Conservation (phyloP, 2,329 filamentous ascomycete genomes). For the Drechmeria coniospora region DNA sequence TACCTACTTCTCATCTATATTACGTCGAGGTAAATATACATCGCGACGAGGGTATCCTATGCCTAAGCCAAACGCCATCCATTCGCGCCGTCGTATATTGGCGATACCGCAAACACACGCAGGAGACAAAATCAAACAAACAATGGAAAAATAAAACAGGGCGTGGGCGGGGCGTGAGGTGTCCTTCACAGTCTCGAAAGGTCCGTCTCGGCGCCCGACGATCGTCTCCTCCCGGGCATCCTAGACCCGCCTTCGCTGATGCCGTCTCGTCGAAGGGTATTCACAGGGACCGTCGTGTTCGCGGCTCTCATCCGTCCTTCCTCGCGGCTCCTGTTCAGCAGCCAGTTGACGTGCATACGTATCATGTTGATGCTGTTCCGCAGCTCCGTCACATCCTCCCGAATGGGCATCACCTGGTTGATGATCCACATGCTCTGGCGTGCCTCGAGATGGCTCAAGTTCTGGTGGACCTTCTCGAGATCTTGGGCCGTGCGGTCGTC, state of each 20-base stretch:
- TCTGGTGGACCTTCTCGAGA: slow-evolving; percentile 37
- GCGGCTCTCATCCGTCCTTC: slow-evolving; percentile 26
- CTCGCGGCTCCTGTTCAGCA: slow-evolving; percentile 36
- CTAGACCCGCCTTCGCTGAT: slow-evolving; percentile 11
- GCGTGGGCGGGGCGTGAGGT: no score
- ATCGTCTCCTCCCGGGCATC: slow-evolving; percentile 20
- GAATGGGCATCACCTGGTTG: slow-evolving; percentile 45
- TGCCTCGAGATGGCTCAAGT: slow-evolving; percentile 41
- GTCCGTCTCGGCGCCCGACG: slow-evolving; percentile 21
- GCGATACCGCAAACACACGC: slow-evolving; percentile 1
- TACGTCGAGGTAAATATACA: no score
- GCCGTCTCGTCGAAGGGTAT: slow-evolving; percentile 16
- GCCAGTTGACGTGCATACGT: slow-evolving; percentile 43
- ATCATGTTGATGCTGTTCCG: slow-evolving; percentile 41
- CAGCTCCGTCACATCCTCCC: slow-evolving; percentile 46
- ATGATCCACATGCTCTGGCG: slow-evolving; percentile 45
- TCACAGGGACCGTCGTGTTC: slow-evolving; percentile 17
- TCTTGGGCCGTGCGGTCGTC: slow-evolving; percentile 30
- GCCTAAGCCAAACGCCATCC: no score
- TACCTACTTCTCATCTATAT: no score
- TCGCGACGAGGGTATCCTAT: not conserved
- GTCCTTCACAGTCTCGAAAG: slow-evolving; percentile 19
- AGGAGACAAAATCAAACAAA: no score
- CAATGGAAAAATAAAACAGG: no score
- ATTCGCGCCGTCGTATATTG: no score